A percentile compares a stretch with the other conserved stretches of the same genome.
Evolutionary conservation across 2,329 filamentous ascomycete species (phyloP).

Genomic region (Trichophyton schoenleinii): DNA sequence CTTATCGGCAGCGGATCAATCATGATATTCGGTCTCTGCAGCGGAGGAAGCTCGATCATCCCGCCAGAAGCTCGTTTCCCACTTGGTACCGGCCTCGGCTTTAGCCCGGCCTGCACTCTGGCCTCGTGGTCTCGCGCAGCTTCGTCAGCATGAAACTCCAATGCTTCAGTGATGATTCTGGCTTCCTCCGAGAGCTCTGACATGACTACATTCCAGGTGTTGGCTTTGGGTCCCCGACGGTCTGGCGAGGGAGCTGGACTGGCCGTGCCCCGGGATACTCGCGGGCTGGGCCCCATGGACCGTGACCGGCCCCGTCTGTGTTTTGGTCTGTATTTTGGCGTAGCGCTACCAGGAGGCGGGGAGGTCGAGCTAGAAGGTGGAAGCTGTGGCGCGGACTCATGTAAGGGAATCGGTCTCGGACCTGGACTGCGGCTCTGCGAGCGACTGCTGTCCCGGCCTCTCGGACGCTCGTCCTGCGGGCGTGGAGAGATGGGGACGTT

Average conservation of each 20-base stretch:
- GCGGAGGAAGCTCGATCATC: slow-evolving; percentile 42
- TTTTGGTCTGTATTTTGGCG: background rate
- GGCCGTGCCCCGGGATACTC: background rate
- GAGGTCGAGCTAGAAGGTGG: slow-evolving; percentile 22
- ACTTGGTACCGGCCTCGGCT: slow-evolving; percentile 22
- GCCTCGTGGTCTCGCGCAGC: slow-evolving; percentile 35
- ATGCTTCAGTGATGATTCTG: slow-evolving; percentile 45
- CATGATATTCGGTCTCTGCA: slow-evolving; percentile 51
- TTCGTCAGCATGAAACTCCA: slow-evolving; percentile 46
- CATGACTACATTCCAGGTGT: slow-evolving; percentile 48
- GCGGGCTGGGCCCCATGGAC: slow-evolving; percentile 23
- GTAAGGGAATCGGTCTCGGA: slow-evolving; percentile 32
- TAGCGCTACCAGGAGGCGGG: background rate
- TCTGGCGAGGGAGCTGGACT: slow-evolving; percentile 14
- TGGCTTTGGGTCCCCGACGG: slow-evolving; percentile 35
- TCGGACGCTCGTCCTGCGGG: slow-evolving; percentile 27
- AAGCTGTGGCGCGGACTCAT: slow-evolving; percentile 23
- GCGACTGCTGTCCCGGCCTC: slow-evolving; percentile 29
- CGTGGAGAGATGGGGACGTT: slow-evolving; percentile 40
- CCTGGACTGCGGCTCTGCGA: slow-evolving; percentile 30
- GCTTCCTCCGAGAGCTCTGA: slow-evolving; percentile 49
- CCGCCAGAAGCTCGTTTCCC: slow-evolving; percentile 26
- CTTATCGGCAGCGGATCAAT: slow-evolving; percentile 55
- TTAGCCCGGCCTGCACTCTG: slow-evolving; percentile 34
- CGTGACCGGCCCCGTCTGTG: slow-evolving; percentile 23